Conservation (phyloP, 108 stramenopile species). For the Nitzschia palea region DNA sequence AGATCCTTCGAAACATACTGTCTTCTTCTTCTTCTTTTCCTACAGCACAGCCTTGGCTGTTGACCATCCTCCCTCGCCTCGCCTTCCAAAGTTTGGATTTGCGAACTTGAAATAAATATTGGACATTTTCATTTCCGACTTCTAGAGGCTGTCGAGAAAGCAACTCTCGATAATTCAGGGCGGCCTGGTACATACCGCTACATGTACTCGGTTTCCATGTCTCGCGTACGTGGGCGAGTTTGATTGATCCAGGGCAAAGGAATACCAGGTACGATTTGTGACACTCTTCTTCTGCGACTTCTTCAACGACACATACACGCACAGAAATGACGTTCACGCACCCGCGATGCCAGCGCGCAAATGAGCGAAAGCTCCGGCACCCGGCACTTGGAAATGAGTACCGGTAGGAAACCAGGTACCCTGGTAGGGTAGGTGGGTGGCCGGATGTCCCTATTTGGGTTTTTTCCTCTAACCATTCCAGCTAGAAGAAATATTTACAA, state of each 20-base stretch:
- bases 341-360: background rate
- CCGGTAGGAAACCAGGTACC: no score
- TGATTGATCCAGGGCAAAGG: background rate
- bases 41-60: background rate
- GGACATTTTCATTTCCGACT: no score
- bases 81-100: no score
- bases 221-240: background rate
- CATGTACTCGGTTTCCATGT: background rate
- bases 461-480: no score
- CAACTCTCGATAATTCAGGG: background rate
- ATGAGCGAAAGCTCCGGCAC: no score
- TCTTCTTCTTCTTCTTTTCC: background rate
- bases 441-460: no score
- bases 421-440: no score
- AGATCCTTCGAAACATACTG: background rate
- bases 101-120: no score
- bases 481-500: no score
- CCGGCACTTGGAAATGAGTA: no score
- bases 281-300: background rate
- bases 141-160: background rate
- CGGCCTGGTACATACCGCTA: background rate
- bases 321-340: background rate
- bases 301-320: background rate
- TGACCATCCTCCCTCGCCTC: background rate
- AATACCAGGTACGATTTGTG: no score